Percentiles rank a stretch among this genome's conserved stretches.
phyloP scores from a whole-genome alignment of 768 basidiomycete species.

The Phylloporus rhodoxanthus region DNA sequence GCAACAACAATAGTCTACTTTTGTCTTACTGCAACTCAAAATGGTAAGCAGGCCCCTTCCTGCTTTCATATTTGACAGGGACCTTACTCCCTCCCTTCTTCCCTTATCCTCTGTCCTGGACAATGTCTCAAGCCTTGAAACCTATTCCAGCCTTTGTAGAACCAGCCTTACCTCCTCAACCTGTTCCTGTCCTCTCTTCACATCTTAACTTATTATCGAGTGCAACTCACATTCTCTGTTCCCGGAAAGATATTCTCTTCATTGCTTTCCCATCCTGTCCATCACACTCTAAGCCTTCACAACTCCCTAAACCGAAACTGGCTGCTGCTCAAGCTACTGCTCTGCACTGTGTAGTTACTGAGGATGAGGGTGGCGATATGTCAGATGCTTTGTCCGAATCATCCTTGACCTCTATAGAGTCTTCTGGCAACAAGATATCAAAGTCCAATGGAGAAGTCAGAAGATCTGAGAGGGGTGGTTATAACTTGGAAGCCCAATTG shows the following conservation, averaged over 20 bases:
- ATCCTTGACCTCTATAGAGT: neutral
- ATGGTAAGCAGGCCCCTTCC: no score
- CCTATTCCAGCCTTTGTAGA: neutral
- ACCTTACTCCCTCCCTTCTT: no score
- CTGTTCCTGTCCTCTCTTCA: neutral
- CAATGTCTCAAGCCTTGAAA: neutral
- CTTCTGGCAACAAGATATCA: constrained; percentile 1
- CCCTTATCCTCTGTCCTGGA: no score
- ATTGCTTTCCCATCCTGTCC: neutral
- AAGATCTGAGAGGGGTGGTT: constrained; percentile 4
- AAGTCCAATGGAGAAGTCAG: constrained; percentile 3
- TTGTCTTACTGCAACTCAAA: no score
- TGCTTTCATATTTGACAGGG: no score
- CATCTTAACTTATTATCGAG: neutral
- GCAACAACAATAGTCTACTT: no score
- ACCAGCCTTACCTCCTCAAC: neutral
- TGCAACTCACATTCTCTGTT: neutral
- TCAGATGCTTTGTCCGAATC: neutral
- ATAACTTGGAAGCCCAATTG: constrained; percentile 3
- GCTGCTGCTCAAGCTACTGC: no score
- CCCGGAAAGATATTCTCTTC: neutral
- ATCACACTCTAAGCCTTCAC: no score
- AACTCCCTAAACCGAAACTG: no score
- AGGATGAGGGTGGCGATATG: neutral
- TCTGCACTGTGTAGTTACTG: no score